These are phyloP conservation scores for Nephelium lappaceum DNA, from an alignment of 345 rosid genomes.

Conservation along the genomic window DNA sequence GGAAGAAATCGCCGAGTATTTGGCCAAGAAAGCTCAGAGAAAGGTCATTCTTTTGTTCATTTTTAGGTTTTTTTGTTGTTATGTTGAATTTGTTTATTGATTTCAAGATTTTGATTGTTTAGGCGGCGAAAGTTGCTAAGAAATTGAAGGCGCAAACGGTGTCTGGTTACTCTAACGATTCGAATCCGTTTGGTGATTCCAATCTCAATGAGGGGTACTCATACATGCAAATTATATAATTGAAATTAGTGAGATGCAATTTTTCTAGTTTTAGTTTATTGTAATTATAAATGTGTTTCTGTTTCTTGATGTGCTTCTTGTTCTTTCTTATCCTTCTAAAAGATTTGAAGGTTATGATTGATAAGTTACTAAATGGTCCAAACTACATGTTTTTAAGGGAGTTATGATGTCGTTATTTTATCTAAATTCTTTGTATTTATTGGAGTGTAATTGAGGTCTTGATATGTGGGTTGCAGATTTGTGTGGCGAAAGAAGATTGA, in stretches of 20 bases:
- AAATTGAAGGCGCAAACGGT: conserved; percentile 73
- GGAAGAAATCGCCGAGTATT: conserved; percentile 68
- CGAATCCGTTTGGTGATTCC: conserved; percentile 95
- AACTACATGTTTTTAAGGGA: not conserved
- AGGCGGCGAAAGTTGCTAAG: conserved; percentile 82
- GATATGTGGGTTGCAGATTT: conserved; percentile 54
- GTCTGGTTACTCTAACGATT: conserved; percentile 90
- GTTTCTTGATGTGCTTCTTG: not conserved
- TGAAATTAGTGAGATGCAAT: too few relatives aligned
- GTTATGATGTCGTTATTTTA: not conserved
- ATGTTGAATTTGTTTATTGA: conserved; percentile 5
- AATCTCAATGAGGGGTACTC: conserved; percentile 86
- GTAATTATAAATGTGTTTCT: not conserved
- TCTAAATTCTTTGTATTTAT: not conserved
- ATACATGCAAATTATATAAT: not conserved
- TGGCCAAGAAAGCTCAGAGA: conserved; percentile 78
- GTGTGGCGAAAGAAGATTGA: conserved; percentile 97
- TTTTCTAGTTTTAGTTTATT: not conserved
- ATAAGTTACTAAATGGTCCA: not conserved
- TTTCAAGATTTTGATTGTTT: conserved; percentile 19
- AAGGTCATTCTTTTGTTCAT: conserved; percentile 48
- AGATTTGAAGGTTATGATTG: not conserved
- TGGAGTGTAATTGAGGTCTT: not conserved
- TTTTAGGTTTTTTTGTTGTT: not conserved
- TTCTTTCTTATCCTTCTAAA: not conserved